These are phyloP conservation scores for Tympanopsis confertula DNA, from an alignment of 2,329 filamentous ascomycete species.

Conservation along the genomic window DNA sequence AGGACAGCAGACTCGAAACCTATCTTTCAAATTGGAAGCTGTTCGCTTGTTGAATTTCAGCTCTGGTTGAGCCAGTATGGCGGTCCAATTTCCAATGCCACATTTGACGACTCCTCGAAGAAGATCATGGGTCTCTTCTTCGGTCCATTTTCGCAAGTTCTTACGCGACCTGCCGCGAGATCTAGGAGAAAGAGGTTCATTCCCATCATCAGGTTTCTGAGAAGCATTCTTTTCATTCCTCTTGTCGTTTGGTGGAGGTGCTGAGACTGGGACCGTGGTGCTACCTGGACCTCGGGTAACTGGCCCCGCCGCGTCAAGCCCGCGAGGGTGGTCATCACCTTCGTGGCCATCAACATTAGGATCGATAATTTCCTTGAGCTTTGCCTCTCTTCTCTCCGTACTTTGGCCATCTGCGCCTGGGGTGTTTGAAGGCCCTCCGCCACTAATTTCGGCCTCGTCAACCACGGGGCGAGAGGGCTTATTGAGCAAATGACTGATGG, in stretches of 20 bases:
- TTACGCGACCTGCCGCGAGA: slow-evolving; percentile 28
- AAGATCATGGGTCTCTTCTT: slow-evolving; percentile 46
- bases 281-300: neutral
- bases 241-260: neutral
- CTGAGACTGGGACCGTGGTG: neutral
- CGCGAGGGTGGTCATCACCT: slow-evolving; percentile 7
- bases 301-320: too few species aligned
- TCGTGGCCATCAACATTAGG: slow-evolving; percentile 12
- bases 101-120: slow-evolving; percentile 46
- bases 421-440: neutral
- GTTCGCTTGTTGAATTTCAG: slow-evolving; percentile 44
- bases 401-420: slow-evolving; percentile 9
- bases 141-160: slow-evolving; percentile 40
- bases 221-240: too few species aligned
- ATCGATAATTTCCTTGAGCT: slow-evolving; percentile 20
- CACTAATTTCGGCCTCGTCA: neutral
- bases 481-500: slow-evolving; percentile 3
- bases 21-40: slow-evolving; percentile 52
- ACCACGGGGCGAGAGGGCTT: neutral
- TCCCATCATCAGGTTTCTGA: slow-evolving; percentile 4
- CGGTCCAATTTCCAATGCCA: slow-evolving; percentile 54
- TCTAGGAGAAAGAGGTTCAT: slow-evolving; percentile 10
- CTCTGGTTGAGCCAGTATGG: slow-evolving; percentile 42
- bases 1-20: slow-evolving; percentile 41
- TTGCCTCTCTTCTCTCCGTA: slow-evolving; percentile 17